A percentile compares a stretch with the other conserved stretches of the same genome.
These are phyloP conservation scores for Pythium phragmiticola DNA, from an alignment of 352 stramenopile species.

Conservation along the genomic window DNA sequence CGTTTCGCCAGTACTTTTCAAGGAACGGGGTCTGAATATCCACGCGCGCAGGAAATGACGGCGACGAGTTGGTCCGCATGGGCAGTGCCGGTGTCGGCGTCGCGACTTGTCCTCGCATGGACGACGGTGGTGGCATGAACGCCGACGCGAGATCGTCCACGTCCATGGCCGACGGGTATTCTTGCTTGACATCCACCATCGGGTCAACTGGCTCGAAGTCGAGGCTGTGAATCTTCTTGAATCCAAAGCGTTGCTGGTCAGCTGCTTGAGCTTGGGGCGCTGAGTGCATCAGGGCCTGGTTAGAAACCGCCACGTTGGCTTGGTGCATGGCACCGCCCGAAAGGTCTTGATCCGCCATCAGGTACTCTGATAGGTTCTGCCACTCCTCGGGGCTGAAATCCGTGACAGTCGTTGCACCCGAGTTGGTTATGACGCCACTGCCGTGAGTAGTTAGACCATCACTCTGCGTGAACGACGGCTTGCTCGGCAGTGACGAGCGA, in stretches of 20 bases:
- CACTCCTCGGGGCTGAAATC: constrained; percentile 74
- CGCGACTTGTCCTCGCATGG: constrained; percentile 20
- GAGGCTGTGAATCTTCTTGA: constrained; percentile 78
- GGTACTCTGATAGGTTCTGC: constrained; percentile 74
- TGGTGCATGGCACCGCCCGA: neutral
- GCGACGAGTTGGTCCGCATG: constrained; percentile 27
- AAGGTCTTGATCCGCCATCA: constrained; percentile 55
- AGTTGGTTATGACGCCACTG: constrained; percentile 34
- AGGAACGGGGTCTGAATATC: constrained; percentile 82
- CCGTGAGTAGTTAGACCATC: constrained; percentile 30
- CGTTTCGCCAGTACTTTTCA: constrained; percentile 91
- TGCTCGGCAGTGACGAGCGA: constrained; percentile 53
- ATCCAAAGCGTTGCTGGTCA: constrained; percentile 28
- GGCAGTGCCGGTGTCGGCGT: constrained; percentile 28
- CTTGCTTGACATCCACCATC: constrained; percentile 40
- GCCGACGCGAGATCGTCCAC: constrained; percentile 50
- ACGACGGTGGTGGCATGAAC: constrained; percentile 37
- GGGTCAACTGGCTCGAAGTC: constrained; percentile 60
- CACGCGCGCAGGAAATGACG: constrained; percentile 50
- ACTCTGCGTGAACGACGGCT: constrained; percentile 32
- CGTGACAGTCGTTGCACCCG: constrained; percentile 39
- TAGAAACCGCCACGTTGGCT: constrained; percentile 4
- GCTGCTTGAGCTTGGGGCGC: constrained; percentile 1
- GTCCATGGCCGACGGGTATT: constrained; percentile 40
- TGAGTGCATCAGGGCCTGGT: constrained; percentile 11